Base-by-base conservation (phyloP, 768 basidiomycete genomes). In the Rhodotorula sphaerocarpa region DNA sequence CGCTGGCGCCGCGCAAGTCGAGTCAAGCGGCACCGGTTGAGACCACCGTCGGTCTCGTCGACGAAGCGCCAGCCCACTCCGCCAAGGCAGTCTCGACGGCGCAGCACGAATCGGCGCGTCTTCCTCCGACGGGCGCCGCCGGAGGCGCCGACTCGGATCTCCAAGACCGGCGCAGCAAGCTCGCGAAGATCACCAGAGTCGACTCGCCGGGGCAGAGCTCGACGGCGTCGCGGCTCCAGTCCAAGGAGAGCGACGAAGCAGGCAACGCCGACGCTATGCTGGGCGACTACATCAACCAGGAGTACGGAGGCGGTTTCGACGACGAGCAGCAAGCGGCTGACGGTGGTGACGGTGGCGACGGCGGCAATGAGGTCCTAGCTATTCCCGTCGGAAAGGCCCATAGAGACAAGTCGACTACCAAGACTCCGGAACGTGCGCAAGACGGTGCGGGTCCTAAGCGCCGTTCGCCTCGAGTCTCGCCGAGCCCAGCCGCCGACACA, bases 1-100 rank as follows among this genome's bases (percentile, higher is more conserved):
- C 12, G 36, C 34, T n/a, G 7, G 25, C 53, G 21, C 53, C 42
- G 27, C 42, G 53, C 42, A 55, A 55, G 53, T 55, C 53, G 42
- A 43, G 39, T 28, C 21, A 55, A 42, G 42, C 51, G 15, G 39
- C n/a, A 7, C 39, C 51, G n/a, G 27, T 42, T 20, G 47, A 11
- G 15, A 7, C 47, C 28, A 18, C 14, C 28, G 30, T 16, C 30
- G 28, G 25, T 4, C 11, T 28, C n/a, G n/a, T n/a, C n/a, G n/a
- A n/a, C n/a, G n/a, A n/a, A n/a, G n/a, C n/a, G n/a, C n/a, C n/a
- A n/a, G n/a, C n/a, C n/a, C n/a, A n/a, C n/a, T n/a, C n/a, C n/a
- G n/a, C n/a, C n/a, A n/a, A n/a, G n/a, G n/a, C n/a, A n/a, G n/a
- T n/a, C n/a, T n/a, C n/a, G n/a, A n/a, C n/a, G n/a, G n/a, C n/a